Percentiles rank a stretch among this genome's conserved stretches.
phyloP scores from a whole-genome alignment of 495 filamentous ascomycete genomes.

The Aspergillus funiculosus region DNA sequence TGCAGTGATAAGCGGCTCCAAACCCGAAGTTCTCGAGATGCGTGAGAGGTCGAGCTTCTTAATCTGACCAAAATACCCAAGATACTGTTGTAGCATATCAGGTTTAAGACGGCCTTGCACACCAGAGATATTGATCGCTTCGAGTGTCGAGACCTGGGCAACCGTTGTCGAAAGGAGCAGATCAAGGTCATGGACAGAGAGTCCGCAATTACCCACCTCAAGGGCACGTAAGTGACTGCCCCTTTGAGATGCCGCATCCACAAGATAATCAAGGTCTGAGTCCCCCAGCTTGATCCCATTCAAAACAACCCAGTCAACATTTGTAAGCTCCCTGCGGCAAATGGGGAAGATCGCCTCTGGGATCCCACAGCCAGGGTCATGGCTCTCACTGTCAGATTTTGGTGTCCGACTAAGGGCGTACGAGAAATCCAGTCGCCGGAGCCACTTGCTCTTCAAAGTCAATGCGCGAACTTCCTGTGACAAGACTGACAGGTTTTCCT shows the following conservation, averaged over 20 bases:
- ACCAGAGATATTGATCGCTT: constrained; percentile 70
- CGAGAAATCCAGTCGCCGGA: constrained; percentile 61
- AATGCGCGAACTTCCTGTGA: constrained; percentile 70
- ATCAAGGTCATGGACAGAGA: constrained; percentile 51
- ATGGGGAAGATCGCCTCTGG: constrained; percentile 73
- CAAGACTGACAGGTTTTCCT: constrained; percentile 54
- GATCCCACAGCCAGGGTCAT: constrained; percentile 70
- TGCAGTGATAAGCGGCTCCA: constrained; percentile 59
- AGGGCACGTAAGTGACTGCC: constrained; percentile 68
- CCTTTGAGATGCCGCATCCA: constrained; percentile 59
- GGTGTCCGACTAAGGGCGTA: constrained; percentile 49
- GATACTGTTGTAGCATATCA: constrained; percentile 54
- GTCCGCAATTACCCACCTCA: constrained; percentile 71
- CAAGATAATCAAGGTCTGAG: constrained; percentile 66
- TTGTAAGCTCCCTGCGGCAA: constrained; percentile 66
- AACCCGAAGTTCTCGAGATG: constrained; percentile 54
- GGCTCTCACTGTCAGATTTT: constrained; percentile 45
- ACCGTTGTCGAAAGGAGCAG: constrained; percentile 40
- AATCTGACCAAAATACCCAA: constrained; percentile 62
- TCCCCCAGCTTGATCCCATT: constrained; percentile 81
- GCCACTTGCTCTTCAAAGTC: constrained; percentile 57
- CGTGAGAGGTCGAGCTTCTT: constrained; percentile 68
- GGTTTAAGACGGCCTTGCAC: constrained; percentile 69
- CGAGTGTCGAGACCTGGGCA: constrained; percentile 64
- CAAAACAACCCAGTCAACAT: constrained; percentile 73